Evolutionary conservation across 495 filamentous ascomycete genomes (phyloP), one percentile per base, ranked within the genome.

Genomic region (Annulohypoxylon nitens): DNA sequence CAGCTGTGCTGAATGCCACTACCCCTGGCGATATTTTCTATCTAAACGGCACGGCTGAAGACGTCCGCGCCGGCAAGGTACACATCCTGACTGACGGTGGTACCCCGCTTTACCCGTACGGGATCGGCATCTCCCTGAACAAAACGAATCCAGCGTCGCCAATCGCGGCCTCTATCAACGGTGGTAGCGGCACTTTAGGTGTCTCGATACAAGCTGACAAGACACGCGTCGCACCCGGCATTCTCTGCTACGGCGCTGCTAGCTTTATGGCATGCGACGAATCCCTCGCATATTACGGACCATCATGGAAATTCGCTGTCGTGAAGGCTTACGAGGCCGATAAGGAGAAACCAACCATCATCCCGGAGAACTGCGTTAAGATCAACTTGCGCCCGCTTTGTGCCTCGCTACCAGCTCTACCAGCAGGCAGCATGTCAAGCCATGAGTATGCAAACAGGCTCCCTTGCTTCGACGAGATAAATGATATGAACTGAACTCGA

Each of bases 231-330:
- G 18, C 41, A 16, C 45, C 65, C 10, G 66, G 34, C 11, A 51
- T 14, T 4, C 39, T 76, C 41, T 61, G 51, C 34, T 68, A n/a
- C 53, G 64, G 18, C 55, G 62, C 33, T 25, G 83, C 84, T 34
- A 85, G 83, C 61, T 79, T 87, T 55, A 62, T 85, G 9, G 83
- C 86, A 5, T 85, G 85, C 54, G 79, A 83, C 39, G 70, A 76
- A 64, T 48, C 25, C 2, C 18, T 62, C 7, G 61, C 67, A 4
- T 66, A 51, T 12, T 74, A 70, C 26, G 70, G 67, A 0, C 67
- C 64, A 0, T 69, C 70, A 76, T 78, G 69, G 34, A 64, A 67
- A 10, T 69, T 76, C 0, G 33, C 64, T 6, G 48, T 66, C 26
- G 70, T 67, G 10, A 70, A 68, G 59, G 34, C 47, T 1, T 34